A percentile compares a stretch with the other conserved stretches of the same genome.
Evolutionary conservation across 106 monocot genomes (phyloP).

Genomic region (Vanilla planifolia): DNA sequence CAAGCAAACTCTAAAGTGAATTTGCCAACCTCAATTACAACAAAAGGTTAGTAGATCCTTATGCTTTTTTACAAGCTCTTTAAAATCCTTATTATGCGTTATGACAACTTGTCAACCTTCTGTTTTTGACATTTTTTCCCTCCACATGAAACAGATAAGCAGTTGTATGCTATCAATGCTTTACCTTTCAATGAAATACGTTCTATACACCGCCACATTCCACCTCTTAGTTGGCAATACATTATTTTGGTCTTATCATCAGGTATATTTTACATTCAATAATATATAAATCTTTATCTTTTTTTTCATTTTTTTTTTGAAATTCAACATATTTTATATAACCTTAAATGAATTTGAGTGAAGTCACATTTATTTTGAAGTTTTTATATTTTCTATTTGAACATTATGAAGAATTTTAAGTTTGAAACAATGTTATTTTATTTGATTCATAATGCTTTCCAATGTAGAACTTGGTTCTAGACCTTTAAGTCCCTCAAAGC

Average conservation of each 20-base stretch:
- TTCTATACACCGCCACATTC: slow-evolving; percentile 74
- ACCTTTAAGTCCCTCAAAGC: not conserved
- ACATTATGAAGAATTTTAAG: too few species aligned
- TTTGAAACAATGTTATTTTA: too few species aligned
- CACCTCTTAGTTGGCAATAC: slow-evolving; percentile 80
- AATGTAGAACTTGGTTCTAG: not conserved
- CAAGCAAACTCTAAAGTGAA: slow-evolving; percentile 32
- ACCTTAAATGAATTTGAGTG: too few species aligned
- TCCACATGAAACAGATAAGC: slow-evolving; percentile 54
- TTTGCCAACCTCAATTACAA: slow-evolving; percentile 23
- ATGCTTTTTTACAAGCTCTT: too few species aligned
- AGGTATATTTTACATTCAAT: slow-evolving; percentile 26
- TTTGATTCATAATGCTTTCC: too few species aligned
- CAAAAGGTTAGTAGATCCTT: slow-evolving; percentile 48
- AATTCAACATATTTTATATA: too few species aligned
- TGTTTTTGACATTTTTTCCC: not conserved
- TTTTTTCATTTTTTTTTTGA: not conserved
- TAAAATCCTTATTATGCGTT: not conserved
- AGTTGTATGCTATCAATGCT: slow-evolving; percentile 63
- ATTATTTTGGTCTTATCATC: slow-evolving; percentile 88
- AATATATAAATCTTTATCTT: not conserved
- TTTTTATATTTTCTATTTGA: too few species aligned
- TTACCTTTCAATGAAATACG: slow-evolving; percentile 60
- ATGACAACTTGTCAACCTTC: not conserved
- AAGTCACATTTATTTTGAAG: too few species aligned